These are phyloP conservation scores for Psilocybe cubensis DNA, from an alignment of 768 basidiomycete species.

Conservation along the genomic window DNA sequence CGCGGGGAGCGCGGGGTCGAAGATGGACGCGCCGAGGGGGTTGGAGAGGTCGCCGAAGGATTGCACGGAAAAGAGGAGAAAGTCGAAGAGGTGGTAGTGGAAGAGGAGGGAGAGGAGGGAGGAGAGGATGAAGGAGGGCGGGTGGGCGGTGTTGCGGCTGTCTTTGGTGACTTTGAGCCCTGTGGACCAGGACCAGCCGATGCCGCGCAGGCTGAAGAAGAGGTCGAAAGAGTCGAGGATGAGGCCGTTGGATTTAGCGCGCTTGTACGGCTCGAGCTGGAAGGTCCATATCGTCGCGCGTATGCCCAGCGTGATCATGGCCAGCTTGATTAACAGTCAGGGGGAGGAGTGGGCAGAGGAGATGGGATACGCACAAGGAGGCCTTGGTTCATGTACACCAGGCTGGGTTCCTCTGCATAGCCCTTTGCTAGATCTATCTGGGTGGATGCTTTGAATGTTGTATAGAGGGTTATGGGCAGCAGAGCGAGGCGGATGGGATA, in stretches of 20 bases:
- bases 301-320: slow-evolving; percentile 37
- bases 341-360: background rate
- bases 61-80: slow-evolving; percentile 49
- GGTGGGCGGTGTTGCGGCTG: slow-evolving; percentile 42
- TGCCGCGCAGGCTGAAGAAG: slow-evolving; percentile 52
- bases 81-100: slow-evolving; percentile 46
- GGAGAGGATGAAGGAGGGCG: slow-evolving; percentile 35
- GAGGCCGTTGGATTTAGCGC: slow-evolving; percentile 24
- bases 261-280: slow-evolving; percentile 34
- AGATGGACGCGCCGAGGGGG: slow-evolving; percentile 44
- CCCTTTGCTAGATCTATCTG: slow-evolving; percentile 43
- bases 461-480: slow-evolving; percentile 51
- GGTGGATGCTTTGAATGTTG: slow-evolving; percentile 44
- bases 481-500: slow-evolving; percentile 45
- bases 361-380: slow-evolving; percentile 39
- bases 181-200: slow-evolving; percentile 64
- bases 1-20: slow-evolving; percentile 39
- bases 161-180: slow-evolving; percentile 44
- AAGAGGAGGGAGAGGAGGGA: slow-evolving; percentile 35
- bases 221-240: slow-evolving; percentile 54
- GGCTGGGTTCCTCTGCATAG: slow-evolving; percentile 31
- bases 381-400: slow-evolving; percentile 48
- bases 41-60: slow-evolving; percentile 43
- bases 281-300: slow-evolving; percentile 46
- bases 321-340: slow-evolving; percentile 34